Evolutionary conservation across 2,329 filamentous ascomycete genomes (phyloP).

Genomic region (Ophiostoma sp.): DNA sequence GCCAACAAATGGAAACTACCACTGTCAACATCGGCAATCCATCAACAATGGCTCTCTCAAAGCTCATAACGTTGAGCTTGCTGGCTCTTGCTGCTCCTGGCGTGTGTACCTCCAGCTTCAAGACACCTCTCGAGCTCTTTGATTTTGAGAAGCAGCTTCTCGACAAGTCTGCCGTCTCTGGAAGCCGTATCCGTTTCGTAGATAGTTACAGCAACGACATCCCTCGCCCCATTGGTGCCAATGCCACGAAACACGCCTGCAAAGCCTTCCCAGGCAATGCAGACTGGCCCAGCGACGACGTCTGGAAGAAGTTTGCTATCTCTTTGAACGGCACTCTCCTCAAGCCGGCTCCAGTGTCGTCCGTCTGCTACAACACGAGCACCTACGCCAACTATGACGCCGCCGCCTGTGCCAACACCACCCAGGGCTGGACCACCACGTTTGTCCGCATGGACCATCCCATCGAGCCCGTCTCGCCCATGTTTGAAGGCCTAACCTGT

Average conservation of each 20-base stretch:
- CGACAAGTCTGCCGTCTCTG: background rate
- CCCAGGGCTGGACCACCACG: constrained; percentile 7
- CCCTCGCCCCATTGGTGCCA: background rate
- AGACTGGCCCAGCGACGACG: constrained; percentile 9
- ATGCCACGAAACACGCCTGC: constrained; percentile 1
- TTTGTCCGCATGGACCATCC: constrained; percentile 35
- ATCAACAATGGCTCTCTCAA: background rate
- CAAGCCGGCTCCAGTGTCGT: constrained; percentile 14
- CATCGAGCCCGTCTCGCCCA: constrained; percentile 42
- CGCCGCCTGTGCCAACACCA: constrained; percentile 8
- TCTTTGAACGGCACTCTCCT: constrained; percentile 7
- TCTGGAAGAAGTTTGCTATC: background rate
- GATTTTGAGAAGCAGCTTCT: constrained; percentile 17
- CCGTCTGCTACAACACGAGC: constrained; percentile 20
- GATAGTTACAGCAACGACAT: background rate
- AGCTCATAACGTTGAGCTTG: background rate
- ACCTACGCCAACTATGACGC: constrained; percentile 18
- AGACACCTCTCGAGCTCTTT: background rate
- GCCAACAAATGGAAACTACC: background rate
- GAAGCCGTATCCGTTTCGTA: background rate
- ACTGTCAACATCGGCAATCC: background rate
- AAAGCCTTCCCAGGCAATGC: constrained; percentile 7
- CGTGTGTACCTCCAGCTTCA: background rate
- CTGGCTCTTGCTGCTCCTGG: background rate
- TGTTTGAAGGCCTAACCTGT: constrained; percentile 43